Conservation (phyloP, 768 basidiomycete species). For the Mycena rosella region DNA sequence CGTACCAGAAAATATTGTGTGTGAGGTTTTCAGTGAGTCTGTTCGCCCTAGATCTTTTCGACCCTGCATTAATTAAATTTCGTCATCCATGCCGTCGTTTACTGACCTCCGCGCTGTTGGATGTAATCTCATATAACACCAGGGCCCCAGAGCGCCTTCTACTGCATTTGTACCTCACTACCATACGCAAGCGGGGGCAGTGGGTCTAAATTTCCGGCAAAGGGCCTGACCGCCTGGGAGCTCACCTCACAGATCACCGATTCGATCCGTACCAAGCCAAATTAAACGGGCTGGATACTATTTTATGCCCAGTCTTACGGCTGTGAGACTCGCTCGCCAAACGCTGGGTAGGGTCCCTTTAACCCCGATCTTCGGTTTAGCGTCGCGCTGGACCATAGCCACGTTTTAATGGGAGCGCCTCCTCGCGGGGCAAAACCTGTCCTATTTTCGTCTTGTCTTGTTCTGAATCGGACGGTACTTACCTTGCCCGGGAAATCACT, state of each 20-base stretch:
- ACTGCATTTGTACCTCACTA: slow-evolving; percentile 10
- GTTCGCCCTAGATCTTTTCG: slow-evolving; percentile 23
- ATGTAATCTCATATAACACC: slow-evolving; percentile 23
- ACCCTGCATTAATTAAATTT: slow-evolving; percentile 35
- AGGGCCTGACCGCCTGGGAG: slow-evolving; percentile 26
- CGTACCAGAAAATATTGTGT: neutral
- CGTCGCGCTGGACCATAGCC: slow-evolving; percentile 27
- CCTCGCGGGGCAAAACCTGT: slow-evolving; percentile 28
- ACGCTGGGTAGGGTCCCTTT: slow-evolving; percentile 17
- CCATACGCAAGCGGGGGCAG: slow-evolving; percentile 11
- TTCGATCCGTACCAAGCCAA: slow-evolving; percentile 12
- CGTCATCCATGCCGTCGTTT: slow-evolving; percentile 26
- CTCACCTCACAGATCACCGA: slow-evolving; percentile 3
- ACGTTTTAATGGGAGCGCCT: slow-evolving; percentile 30
- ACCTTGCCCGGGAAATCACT: slow-evolving; percentile 31
- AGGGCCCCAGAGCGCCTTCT: slow-evolving; percentile 19
- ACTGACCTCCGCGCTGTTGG: slow-evolving; percentile 19
- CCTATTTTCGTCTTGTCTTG: slow-evolving; percentile 33
- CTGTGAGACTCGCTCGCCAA: slow-evolving; percentile 32
- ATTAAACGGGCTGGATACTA: slow-evolving; percentile 2
- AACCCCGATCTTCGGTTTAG: slow-evolving; percentile 27
- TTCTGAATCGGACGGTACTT: slow-evolving; percentile 33
- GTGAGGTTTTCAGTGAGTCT: slow-evolving; percentile 21
- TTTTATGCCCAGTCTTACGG: neutral
- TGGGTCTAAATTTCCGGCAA: slow-evolving; percentile 21